These are phyloP conservation scores for Picea abies DNA, from an alignment of 83 land plant genomes.

Conservation along the genomic window DNA sequence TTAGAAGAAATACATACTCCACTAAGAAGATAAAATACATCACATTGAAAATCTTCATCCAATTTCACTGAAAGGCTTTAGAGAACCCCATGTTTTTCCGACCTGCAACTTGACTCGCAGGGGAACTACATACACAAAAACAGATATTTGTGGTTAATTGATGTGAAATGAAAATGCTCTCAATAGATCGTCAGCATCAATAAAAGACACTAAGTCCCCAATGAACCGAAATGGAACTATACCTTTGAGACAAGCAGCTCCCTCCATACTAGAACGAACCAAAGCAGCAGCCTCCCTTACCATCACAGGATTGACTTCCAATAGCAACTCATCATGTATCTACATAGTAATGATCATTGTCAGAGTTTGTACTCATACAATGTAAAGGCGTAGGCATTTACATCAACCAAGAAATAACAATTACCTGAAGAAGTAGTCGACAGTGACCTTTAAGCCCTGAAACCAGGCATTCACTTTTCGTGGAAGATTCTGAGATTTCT, in stretches of 20 bases:
- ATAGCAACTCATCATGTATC: constrained; percentile 96
- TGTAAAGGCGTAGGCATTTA: not conserved
- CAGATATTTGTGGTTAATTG: constrained; percentile 2
- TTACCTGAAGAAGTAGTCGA: constrained; percentile 83
- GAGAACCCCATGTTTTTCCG: constrained; percentile 86
- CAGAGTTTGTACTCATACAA: not conserved
- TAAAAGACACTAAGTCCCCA: not conserved
- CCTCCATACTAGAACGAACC: constrained; percentile 83
- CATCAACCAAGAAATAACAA: constrained; percentile 1
- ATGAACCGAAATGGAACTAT: constrained; percentile 7
- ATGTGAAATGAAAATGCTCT: not conserved
- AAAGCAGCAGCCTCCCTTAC: constrained; percentile 64
- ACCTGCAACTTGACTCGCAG: constrained; percentile 76
- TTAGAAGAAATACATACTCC: not conserved
- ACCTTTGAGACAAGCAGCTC: constrained; percentile 79
- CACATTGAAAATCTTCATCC: not conserved
- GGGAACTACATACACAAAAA: constrained; percentile 59
- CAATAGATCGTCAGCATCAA: not conserved
- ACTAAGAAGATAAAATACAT: not conserved
- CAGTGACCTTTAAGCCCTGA: constrained; percentile 61
- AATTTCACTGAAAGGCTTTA: constrained; percentile 44
- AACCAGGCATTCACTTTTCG: constrained; percentile 16
- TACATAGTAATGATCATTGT: constrained; percentile 17
- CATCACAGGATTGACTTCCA: constrained; percentile 74
- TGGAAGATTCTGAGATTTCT: constrained; percentile 9